A percentile compares a stretch with the other conserved stretches of the same genome.
Conservation (phyloP, 257 asterid species). For the Knoxia roxburghii region DNA sequence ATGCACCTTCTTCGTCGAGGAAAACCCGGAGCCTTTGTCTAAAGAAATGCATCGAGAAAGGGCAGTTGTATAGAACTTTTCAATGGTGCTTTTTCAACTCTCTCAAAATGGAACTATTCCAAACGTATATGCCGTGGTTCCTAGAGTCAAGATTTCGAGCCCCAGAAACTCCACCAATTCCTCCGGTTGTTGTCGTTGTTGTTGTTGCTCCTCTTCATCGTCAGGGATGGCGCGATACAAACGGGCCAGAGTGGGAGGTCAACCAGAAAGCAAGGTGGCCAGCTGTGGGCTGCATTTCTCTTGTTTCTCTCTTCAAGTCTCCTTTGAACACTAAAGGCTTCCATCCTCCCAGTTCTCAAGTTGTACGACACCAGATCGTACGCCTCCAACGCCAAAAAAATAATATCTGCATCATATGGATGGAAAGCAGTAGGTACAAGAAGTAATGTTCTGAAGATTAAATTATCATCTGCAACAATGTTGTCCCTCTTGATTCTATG, state of each 20-base stretch:
- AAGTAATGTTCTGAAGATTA: neutral
- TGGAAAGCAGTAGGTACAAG: neutral
- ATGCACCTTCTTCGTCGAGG: too few species aligned
- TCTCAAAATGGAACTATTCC: too few species aligned
- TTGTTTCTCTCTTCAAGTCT: neutral
- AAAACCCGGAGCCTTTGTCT: too few species aligned
- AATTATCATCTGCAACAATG: neutral
- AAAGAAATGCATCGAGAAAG: too few species aligned
- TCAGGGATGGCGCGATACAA: neutral
- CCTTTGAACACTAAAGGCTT: neutral
- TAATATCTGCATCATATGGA: neutral
- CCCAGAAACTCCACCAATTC: too few species aligned
- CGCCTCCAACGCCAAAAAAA: neutral
- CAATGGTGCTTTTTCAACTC: too few species aligned
- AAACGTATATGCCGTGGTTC: too few species aligned
- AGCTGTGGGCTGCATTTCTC: accelerated
- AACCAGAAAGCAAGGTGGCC: neutral
- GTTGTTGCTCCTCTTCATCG: too few species aligned
- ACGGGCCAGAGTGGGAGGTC: neutral
- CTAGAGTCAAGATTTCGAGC: too few species aligned
- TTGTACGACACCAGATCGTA: neutral
- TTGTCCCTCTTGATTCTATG: neutral
- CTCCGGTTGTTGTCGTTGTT: too few species aligned
- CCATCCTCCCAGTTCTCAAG: neutral
- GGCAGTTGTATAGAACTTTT: too few species aligned